Conservation (phyloP, 1,139 yeast genomes). For the Pichia sp. region DNA sequence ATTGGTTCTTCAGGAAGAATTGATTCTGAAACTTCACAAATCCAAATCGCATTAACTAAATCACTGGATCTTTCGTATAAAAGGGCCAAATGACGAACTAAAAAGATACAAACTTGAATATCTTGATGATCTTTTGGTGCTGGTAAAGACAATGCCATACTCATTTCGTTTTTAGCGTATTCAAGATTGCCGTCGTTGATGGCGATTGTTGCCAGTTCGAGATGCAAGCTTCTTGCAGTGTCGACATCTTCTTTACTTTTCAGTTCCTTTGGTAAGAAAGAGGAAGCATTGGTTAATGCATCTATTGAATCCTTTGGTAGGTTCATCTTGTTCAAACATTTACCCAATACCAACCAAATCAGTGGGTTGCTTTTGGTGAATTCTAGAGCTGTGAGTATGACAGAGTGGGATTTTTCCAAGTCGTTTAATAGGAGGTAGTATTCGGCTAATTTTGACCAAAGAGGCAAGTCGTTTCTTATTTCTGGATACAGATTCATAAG, state of each 20-base stretch:
- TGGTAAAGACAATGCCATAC: conserved; percentile 48
- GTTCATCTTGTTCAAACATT: conserved; percentile 41
- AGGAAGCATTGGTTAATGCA: conserved; percentile 38
- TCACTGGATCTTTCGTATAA: conserved; percentile 51
- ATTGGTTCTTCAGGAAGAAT: conserved; percentile 46
- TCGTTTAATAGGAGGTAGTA: conserved; percentile 47
- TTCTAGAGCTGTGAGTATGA: conserved; percentile 46
- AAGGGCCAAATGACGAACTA: conserved; percentile 53
- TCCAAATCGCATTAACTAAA: conserved; percentile 44
- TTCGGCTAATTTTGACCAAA: conserved; percentile 50
- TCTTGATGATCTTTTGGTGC: conserved; percentile 42
- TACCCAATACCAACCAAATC: conserved; percentile 48
- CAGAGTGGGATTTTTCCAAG: conserved; percentile 50
- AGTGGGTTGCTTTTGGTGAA: conserved; percentile 42
- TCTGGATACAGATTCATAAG: conserved; percentile 39
- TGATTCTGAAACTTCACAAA: conserved; percentile 47
- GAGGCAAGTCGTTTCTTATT: conserved; percentile 36
- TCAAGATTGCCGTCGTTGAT: conserved; percentile 51
- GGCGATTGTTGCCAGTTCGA: conserved; percentile 52
- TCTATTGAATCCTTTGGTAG: conserved; percentile 45
- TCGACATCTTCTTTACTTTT: conserved; percentile 42
- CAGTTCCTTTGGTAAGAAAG: conserved; percentile 39
- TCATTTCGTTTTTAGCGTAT: conserved; percentile 45
- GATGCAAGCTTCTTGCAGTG: conserved; percentile 50
- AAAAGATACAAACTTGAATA: conserved; percentile 36